Evolutionary conservation across 2,329 filamentous ascomycete genomes (phyloP).

Genomic region (Alternaria rosae): DNA sequence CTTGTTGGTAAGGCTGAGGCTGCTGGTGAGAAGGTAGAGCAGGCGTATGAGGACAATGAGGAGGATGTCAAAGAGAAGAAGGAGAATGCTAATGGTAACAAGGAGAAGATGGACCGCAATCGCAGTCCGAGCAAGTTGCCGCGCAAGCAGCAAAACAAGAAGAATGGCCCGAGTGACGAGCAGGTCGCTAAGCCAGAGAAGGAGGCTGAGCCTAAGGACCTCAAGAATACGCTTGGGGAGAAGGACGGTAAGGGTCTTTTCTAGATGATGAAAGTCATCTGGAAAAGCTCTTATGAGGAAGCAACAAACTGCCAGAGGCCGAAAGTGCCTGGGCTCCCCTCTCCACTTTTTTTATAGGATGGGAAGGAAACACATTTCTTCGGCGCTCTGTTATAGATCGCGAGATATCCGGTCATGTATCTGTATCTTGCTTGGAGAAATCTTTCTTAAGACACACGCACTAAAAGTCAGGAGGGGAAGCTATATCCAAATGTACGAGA

Average conservation of each 20-base stretch:
- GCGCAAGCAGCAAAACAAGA: slow-evolving; percentile 24
- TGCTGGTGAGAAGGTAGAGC: slow-evolving; percentile 21
- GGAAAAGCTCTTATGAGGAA: no score
- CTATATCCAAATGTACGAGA: background rate
- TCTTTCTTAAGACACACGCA: background rate
- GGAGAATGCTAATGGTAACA: slow-evolving; percentile 20
- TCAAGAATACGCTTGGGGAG: slow-evolving; percentile 31
- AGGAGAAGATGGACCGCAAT: slow-evolving; percentile 12
- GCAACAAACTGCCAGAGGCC: no score
- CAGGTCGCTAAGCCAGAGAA: slow-evolving; percentile 22
- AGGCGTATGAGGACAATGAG: slow-evolving; percentile 15
- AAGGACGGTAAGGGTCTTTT: slow-evolving; percentile 31
- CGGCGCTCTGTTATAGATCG: background rate
- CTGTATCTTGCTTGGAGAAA: background rate
- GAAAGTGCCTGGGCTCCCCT: no score
- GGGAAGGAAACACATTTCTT: background rate
- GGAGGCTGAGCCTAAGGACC: slow-evolving; percentile 36
- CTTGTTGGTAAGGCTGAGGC: slow-evolving; percentile 27
- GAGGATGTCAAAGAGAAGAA: slow-evolving; percentile 18
- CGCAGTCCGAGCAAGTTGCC: slow-evolving; percentile 6
- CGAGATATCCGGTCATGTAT: background rate
- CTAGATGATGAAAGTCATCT: slow-evolving; percentile 5
- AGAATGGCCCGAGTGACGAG: slow-evolving; percentile 24
- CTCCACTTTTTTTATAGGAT: no score
- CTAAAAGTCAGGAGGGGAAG: background rate